A percentile compares a stretch with the other conserved stretches of the same genome.
Conservation (phyloP, 331 rosid genomes). For the Acacia pycnantha region DNA sequence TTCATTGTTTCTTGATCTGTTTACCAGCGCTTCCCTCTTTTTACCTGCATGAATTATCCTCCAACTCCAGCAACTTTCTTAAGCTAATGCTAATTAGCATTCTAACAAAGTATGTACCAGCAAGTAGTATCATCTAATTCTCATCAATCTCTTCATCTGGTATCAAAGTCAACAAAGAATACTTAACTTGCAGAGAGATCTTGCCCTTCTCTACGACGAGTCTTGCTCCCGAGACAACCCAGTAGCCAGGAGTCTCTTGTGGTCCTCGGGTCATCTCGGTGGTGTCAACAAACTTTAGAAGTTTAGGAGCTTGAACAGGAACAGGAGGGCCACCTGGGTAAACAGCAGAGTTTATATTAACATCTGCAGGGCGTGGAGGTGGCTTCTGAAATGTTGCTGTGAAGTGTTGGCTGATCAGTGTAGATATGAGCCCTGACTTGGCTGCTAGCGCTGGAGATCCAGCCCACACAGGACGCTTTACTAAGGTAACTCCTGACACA, state of each 20-base stretch:
- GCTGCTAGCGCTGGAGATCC: slow-evolving; percentile 85
- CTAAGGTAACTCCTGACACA: slow-evolving; percentile 60
- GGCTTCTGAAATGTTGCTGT: slow-evolving; percentile 76
- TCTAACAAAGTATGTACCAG: slow-evolving; percentile 16
- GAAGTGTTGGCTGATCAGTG: slow-evolving; percentile 93
- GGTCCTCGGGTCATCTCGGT: slow-evolving; percentile 95
- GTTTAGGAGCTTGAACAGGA: slow-evolving; percentile 85
- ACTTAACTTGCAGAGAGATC: slow-evolving; percentile 80
- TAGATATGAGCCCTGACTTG: slow-evolving; percentile 92
- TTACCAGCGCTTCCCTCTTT: background rate
- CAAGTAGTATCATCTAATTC: slow-evolving; percentile 39
- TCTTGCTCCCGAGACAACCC: slow-evolving; percentile 97
- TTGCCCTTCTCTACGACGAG: slow-evolving; percentile 84
- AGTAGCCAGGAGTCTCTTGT: slow-evolving; percentile 90
- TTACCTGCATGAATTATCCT: background rate
- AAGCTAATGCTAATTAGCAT: background rate
- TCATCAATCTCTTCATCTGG: slow-evolving; percentile 75
- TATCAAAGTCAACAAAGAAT: slow-evolving; percentile 73
- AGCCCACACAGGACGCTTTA: slow-evolving; percentile 87
- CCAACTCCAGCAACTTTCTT: background rate
- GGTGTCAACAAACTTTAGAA: slow-evolving; percentile 83
- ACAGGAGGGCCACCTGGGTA: slow-evolving; percentile 98
- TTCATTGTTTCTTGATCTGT: background rate
- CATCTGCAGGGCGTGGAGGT: slow-evolving; percentile 89
- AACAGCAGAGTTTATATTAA: slow-evolving; percentile 86